Conservation (phyloP, 176 grass and related monocot species). For the Hsuehochloa calcarea region DNA sequence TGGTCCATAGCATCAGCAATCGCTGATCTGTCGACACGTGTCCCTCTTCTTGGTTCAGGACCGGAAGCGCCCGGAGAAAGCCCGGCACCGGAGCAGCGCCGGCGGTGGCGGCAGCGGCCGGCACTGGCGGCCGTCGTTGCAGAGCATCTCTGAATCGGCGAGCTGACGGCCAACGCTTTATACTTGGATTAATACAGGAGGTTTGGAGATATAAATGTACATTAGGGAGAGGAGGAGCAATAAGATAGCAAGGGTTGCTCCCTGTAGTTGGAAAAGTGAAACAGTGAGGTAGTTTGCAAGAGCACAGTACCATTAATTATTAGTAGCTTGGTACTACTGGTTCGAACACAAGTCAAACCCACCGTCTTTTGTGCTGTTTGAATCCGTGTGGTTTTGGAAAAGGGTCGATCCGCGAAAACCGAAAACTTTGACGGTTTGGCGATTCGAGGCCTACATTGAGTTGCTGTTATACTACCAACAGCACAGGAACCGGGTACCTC, state of each 20-base stretch:
- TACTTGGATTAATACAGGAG: neutral
- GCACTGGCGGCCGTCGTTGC: slow-evolving; percentile 47
- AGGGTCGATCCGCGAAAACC: neutral
- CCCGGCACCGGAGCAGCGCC: slow-evolving; percentile 2
- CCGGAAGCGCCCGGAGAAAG: slow-evolving; percentile 31
- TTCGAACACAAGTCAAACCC: neutral
- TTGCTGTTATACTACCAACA: neutral
- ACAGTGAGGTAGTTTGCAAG: neutral
- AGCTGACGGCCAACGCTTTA: neutral
- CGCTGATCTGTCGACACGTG: neutral
- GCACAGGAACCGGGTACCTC: neutral
- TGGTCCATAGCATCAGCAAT: neutral
- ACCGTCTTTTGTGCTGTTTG: neutral
- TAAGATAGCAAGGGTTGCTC: neutral
- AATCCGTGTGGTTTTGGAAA: neutral
- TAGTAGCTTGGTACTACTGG: neutral
- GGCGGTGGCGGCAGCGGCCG: neutral
- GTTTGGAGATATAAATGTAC: slow-evolving; percentile 17
- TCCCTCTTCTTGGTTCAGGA: slow-evolving; percentile 15
- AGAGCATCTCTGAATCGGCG: slow-evolving; percentile 49
- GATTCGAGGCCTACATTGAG: neutral
- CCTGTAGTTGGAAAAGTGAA: neutral
- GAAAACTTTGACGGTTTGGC: neutral
- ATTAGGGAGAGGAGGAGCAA: neutral
- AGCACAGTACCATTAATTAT: neutral